Percentiles rank a stretch among this genome's conserved stretches.
These are phyloP conservation scores for Cytospora piceicola DNA, from an alignment of 2,329 filamentous ascomycete species.

Conservation along the genomic window DNA sequence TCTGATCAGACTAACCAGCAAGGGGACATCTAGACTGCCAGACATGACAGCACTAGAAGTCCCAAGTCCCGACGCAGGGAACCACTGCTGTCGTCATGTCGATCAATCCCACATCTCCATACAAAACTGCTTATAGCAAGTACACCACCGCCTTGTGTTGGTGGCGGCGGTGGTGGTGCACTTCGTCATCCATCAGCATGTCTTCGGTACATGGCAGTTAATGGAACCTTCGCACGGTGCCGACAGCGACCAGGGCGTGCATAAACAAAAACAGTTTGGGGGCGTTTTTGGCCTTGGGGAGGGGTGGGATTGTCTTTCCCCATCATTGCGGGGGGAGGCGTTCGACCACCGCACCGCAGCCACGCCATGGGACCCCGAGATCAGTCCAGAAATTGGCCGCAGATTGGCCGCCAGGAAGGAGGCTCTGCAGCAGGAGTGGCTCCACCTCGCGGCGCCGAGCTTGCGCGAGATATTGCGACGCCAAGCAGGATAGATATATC, in stretches of 20 bases:
- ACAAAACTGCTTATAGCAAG: too few species aligned
- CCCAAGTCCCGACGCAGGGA: background rate
- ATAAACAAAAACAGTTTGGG: background rate
- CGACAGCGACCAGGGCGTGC: background rate
- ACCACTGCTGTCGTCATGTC: background rate
- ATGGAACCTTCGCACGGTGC: background rate
- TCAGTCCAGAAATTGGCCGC: background rate
- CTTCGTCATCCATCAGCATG: background rate
- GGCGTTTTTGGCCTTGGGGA: background rate
- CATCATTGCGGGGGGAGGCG: background rate
- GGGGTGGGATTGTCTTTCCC: background rate
- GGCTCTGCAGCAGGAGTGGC: background rate
- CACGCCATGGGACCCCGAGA: background rate
- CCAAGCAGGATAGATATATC: background rate
- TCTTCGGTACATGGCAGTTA: background rate
- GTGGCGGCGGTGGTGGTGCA: background rate
- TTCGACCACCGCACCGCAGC: background rate
- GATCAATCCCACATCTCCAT: background rate
- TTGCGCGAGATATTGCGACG: background rate
- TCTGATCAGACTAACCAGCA: too few species aligned
- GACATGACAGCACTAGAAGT: background rate
- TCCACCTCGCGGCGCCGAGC: constrained; percentile 1
- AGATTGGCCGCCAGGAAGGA: background rate
- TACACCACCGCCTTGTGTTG: background rate
- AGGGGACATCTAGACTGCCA: too few species aligned